These are phyloP conservation scores for Alloteropsis angusta DNA, from an alignment of 202 grass and related monocot genomes.

Conservation along the genomic window DNA sequence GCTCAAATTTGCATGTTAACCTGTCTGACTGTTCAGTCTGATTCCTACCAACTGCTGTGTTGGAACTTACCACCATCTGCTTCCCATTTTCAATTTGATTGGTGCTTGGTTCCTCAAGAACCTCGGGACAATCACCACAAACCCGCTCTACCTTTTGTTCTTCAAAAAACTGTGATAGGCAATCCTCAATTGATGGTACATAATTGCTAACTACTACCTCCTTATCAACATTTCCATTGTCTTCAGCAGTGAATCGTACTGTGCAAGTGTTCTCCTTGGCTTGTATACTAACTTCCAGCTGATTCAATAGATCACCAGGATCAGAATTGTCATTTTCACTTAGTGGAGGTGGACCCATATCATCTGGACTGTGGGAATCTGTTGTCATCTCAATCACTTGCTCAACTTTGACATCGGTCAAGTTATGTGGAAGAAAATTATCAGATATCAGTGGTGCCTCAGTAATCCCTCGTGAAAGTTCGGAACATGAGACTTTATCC, in stretches of 20 bases:
- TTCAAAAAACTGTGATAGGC: background rate
- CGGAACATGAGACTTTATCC: constrained; percentile 3
- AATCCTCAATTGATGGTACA: constrained; percentile 10
- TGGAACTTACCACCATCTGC: background rate
- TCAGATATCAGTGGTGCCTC: background rate
- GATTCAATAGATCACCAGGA: constrained; percentile 44
- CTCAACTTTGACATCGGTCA: constrained; percentile 17
- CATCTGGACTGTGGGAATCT: constrained; percentile 3
- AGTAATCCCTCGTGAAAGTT: constrained; percentile 2
- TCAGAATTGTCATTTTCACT: constrained; percentile 40
- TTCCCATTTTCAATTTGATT: constrained; percentile 13
- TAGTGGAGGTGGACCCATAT: background rate
- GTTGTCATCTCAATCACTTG: background rate
- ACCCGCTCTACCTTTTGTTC: background rate
- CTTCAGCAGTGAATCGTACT: constrained; percentile 13
- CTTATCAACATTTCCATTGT: constrained; percentile 35
- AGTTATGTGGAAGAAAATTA: constrained; percentile 27
- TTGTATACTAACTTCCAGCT: constrained; percentile 33
- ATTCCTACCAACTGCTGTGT: background rate
- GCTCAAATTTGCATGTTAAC: constrained; percentile 27
- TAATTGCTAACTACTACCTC: constrained; percentile 33
- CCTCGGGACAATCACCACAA: constrained; percentile 37
- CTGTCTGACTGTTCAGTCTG: background rate
- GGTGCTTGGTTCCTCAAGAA: background rate
- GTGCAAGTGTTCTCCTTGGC: constrained; percentile 17